Base-by-base conservation (phyloP, 805 yeast species). In the Spathaspora sp. region DNA sequence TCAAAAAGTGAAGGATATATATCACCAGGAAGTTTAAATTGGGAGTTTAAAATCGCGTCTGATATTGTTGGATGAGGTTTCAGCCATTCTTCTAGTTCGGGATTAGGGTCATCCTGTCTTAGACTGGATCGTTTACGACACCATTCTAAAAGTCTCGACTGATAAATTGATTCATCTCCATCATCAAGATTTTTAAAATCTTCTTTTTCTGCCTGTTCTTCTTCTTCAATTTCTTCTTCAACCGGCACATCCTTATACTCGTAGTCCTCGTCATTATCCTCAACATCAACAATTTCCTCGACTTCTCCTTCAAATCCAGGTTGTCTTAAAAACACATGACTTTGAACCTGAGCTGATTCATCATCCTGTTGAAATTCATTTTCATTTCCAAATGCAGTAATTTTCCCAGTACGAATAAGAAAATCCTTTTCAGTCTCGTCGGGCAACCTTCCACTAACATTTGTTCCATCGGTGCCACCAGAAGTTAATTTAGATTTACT, bases 341-440 rank as follows among this genome's bases (percentile, higher is more conserved):
- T 69, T 44, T 60, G 50, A 12, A 28, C 50, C 14, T 35, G 9
- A n/a, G 40, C 8, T 3, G 40, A 6, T 14, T 35, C 17, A 12
- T 49, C 55, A 40, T 64, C 68, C 9, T 61, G 66, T 16, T 72
- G 76, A 58, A 89, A 87, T 1, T 82, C 85, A 42, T 77, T 75
- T 18, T 81, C 69, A 29, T 81, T 80, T 10, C 97, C 96, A 73
- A 94, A 94, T 0, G 98, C 98, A 0, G 99, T 94, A 51, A 91
- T 82, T 64, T 90, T 85, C 28, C 99, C 99, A 0, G 93, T 92
- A 56, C 99, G 77, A 0, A 94, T 81, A 54, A 94, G 73, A 61
- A 68, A 92, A 48, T 92, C 97, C 51, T 81, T 81, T 61, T 87
- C 87, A 0, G 90, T 69, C 61, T 94, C 98, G n/a, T 80, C 87